Evolutionary conservation across 768 basidiomycete genomes (phyloP).

Genomic region (Amyloporia xantha): DNA sequence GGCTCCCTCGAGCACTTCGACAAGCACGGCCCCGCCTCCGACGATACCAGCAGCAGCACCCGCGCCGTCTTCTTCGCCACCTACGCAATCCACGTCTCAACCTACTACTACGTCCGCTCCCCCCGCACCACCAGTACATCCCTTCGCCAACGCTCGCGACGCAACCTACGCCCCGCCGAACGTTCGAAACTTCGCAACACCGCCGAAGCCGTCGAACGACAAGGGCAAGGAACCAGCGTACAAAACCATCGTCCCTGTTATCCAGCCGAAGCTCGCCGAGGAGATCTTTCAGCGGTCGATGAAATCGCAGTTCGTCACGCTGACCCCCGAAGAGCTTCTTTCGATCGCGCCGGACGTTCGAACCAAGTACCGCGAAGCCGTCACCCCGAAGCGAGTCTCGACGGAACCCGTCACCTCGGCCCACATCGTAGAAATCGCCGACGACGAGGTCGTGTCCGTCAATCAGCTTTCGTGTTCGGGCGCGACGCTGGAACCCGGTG

Average conservation of each 20-base stretch:
- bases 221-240: slow-evolving; percentile 7
- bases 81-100: background rate
- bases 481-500: background rate
- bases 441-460: background rate
- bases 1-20: background rate
- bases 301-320: background rate
- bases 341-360: background rate
- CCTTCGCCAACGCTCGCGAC: slow-evolving; percentile 7
- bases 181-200: slow-evolving; percentile 11
- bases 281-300: slow-evolving; percentile 6
- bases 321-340: background rate
- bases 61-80: slow-evolving; percentile 4
- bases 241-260: background rate
- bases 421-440: background rate
- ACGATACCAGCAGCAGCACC: background rate
- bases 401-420: background rate
- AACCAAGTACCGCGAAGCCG: background rate
- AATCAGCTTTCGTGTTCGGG: background rate
- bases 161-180: slow-evolving; percentile 3
- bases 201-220: background rate
- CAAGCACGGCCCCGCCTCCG: background rate
- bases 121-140: slow-evolving; percentile 5
- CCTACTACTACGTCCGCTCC: slow-evolving; percentile 5
- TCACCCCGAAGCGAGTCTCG: background rate
- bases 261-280: slow-evolving; percentile 3